phyloP scores from a whole-genome alignment of 1,139 yeast genomes.

The Blastobotrys buckinghamii region DNA sequence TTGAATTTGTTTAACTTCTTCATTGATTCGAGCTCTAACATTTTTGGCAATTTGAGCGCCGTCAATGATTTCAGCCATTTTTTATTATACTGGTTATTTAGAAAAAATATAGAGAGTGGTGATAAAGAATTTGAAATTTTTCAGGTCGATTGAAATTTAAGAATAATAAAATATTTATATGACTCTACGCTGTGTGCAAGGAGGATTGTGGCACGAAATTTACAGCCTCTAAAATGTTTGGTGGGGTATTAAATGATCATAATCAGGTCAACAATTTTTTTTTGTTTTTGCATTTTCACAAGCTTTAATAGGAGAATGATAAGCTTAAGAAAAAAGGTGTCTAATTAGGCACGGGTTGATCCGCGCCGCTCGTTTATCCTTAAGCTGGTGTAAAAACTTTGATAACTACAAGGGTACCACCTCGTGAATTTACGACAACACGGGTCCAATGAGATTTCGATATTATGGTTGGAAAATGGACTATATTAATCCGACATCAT shows the following conservation, averaged over 20 bases:
- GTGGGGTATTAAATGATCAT: neutral
- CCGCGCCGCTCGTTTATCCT: neutral
- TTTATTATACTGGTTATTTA: too few relatives aligned
- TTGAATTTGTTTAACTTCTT: constrained; percentile 11
- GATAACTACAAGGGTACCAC: too few relatives aligned
- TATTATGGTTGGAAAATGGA: neutral
- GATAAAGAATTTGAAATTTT: neutral
- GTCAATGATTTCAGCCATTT: constrained; percentile 14
- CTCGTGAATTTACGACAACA: too few relatives aligned
- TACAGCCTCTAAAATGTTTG: neutral
- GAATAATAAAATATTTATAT: too few relatives aligned
- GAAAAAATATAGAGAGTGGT: neutral
- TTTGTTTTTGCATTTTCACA: neutral
- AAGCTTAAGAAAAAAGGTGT: neutral
- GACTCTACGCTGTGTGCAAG: too few relatives aligned
- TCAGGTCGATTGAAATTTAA: too few relatives aligned
- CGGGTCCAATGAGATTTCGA: neutral
- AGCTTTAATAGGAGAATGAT: neutral
- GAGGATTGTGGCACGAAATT: too few relatives aligned
- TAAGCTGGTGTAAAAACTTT: too few relatives aligned
- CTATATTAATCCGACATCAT: constrained; percentile 6
- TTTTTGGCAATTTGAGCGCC: constrained; percentile 15
- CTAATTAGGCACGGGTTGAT: neutral
- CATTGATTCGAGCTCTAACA: constrained; percentile 12
- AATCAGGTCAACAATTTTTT: neutral